Base-by-base conservation (phyloP, 306 rosid species). In the Crataegus laevigata region DNA sequence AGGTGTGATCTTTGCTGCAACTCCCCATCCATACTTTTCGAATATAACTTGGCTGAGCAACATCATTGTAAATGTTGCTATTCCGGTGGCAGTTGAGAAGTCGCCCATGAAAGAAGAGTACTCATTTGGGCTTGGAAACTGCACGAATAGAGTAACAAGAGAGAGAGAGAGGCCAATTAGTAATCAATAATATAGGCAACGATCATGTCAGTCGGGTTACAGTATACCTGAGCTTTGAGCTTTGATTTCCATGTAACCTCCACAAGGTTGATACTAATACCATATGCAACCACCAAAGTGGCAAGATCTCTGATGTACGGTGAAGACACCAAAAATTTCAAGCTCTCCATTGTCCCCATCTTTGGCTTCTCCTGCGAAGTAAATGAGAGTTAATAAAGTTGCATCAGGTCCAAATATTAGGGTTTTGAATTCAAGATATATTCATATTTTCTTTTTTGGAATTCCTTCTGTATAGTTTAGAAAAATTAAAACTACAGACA, bases 211-310 rank as follows among this genome's bases (percentile, higher is more conserved):
- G 78, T 74, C 29, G 4, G 14, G 54, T 28, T 42, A 66, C 36
- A 61, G 52, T 66, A 73, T 78, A 94, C 98, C 93, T 94, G 97
- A 58, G 98, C 98, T 84, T 94, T 94, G 82, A 94, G 97, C 89
- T 94, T 94, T 22, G 98, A 94, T 84, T 94, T 94, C 98, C 97
- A 94, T 15, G 98, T 91, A 85, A 94, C 98, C 81, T 94, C 98
- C 63, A 91, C 97, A 25, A 94, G 93, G 82, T 94, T 94, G 69
- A 94, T 94, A 60, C 97, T 91, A 69, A 94, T 91, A 77, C 97
- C 98, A 32, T 94, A 94, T 25, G 96, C 98, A 78, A 94, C 98
- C 75, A 94, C 98, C 79, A 94, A 82, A 84, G 98, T 94, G 74
- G 98, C 97, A 60, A 94, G 93, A 87, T 94, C 93, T 81, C 98